These are phyloP conservation scores for Colletotrichum lindemuthianum DNA, from an alignment of 2,329 filamentous ascomycete species.

Conservation along the genomic window DNA sequence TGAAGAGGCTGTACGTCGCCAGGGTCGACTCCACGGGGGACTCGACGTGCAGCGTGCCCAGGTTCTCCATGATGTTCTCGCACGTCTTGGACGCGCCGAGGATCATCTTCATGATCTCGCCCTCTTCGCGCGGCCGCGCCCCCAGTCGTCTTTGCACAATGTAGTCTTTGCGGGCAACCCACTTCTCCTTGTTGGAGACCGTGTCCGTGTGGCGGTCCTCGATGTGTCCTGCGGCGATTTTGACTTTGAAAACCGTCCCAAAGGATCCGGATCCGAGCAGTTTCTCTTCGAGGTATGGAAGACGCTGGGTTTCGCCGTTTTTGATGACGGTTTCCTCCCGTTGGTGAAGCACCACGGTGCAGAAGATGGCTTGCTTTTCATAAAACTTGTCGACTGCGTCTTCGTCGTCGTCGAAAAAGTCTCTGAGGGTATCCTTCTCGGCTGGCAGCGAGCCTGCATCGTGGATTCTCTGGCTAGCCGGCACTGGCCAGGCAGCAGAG, in stretches of 20 bases:
- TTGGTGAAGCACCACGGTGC: constrained; percentile 6
- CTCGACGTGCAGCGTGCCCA: constrained; percentile 47
- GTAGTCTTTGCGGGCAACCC: constrained; percentile 50
- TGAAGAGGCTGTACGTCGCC: constrained; percentile 49
- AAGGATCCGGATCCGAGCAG: constrained; percentile 41
- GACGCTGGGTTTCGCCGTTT: not conserved
- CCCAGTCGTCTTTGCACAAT: constrained; percentile 38
- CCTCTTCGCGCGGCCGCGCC: constrained; percentile 42
- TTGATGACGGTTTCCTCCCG: not conserved
- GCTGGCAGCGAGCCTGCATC: constrained; percentile 1
- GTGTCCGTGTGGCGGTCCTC: constrained; percentile 33
- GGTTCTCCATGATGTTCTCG: constrained; percentile 49
- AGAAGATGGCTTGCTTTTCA: not conserved
- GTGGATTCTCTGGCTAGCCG: not conserved
- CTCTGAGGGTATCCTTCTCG: not conserved
- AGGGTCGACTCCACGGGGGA: constrained; percentile 27
- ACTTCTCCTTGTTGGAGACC: constrained; percentile 36
- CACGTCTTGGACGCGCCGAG: constrained; percentile 43
- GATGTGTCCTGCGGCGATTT: constrained; percentile 48
- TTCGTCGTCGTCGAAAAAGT: not conserved
- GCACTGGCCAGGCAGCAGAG: not conserved
- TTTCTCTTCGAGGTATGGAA: constrained; percentile 5
- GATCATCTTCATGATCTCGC: constrained; percentile 47
- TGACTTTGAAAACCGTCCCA: constrained; percentile 43
- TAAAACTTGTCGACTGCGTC: constrained; percentile 1